Evolutionary conservation across 345 rosid genomes (phyloP).

Genomic region (Alliaria petiolata): DNA sequence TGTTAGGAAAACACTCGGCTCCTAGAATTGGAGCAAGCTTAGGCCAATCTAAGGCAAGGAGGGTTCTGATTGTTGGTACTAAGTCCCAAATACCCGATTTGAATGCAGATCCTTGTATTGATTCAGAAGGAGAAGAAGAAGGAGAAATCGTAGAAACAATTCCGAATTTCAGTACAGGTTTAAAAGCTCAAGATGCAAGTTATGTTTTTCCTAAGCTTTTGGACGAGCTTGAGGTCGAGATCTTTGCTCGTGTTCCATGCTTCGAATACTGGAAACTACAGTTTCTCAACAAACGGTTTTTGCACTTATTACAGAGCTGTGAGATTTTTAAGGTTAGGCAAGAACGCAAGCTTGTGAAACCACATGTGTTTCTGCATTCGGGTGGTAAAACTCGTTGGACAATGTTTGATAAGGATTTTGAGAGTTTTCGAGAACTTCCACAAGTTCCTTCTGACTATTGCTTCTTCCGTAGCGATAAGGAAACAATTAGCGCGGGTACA

Average conservation of each 20-base stretch:
- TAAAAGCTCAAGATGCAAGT: no score
- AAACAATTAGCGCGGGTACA: no score
- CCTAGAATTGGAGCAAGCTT: neutral
- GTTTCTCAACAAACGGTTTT: neutral
- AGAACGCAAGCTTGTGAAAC: neutral
- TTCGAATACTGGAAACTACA: neutral
- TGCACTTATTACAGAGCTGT: neutral
- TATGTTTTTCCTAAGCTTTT: neutral
- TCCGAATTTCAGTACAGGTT: no score
- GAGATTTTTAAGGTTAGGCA: neutral
- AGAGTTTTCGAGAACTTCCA: no score
- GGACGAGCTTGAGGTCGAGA: neutral
- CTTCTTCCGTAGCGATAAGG: no score
- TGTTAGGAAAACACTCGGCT: neutral
- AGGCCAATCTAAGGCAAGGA: neutral
- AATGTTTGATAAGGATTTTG: slow-evolving; percentile 45
- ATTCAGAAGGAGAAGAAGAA: neutral
- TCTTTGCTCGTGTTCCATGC: neutral
- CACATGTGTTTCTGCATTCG: slow-evolving; percentile 36
- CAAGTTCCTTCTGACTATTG: no score
- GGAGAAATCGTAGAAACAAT: neutral
- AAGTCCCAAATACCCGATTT: neutral
- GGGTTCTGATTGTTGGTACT: neutral
- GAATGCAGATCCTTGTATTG: neutral
- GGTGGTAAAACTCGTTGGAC: slow-evolving; percentile 32